Evolutionary conservation across 345 rosid species (phyloP).

Genomic region (Bruguiera parviflora): DNA sequence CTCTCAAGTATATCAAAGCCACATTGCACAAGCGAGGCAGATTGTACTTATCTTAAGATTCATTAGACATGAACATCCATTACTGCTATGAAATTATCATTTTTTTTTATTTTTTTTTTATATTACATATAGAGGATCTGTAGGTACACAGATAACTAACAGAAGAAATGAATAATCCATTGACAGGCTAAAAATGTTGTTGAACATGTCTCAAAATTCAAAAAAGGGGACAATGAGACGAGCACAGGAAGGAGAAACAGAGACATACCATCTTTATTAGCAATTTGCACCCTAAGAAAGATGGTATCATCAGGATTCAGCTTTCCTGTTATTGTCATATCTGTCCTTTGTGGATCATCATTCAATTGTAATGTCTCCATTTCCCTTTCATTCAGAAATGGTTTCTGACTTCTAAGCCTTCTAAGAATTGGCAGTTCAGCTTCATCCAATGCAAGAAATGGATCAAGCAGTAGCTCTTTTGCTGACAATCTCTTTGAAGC

Average conservation of each 20-base stretch:
- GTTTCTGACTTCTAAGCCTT: conserved; percentile 36
- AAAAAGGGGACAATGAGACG: too few relatives aligned
- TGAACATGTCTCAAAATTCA: too few relatives aligned
- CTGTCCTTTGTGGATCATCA: conserved; percentile 42
- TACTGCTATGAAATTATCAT: too few relatives aligned
- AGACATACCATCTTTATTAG: conserved; percentile 49
- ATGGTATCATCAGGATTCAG: conserved; percentile 63
- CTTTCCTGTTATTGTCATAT: conserved; percentile 68
- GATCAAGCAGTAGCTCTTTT: conserved; percentile 54
- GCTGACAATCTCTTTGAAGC: conserved; percentile 69
- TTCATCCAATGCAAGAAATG: conserved; percentile 55
- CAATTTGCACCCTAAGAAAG: conserved; percentile 55
- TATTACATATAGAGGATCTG: too few relatives aligned
- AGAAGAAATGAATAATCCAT: too few relatives aligned
- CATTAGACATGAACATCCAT: too few relatives aligned
- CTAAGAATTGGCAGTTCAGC: conserved; percentile 25
- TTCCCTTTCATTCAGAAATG: conserved; percentile 52
- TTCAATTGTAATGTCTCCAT: conserved; percentile 47
- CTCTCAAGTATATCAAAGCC: too few relatives aligned
- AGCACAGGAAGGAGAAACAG: neutral
- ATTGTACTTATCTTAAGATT: too few relatives aligned
- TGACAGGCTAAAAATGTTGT: too few relatives aligned
- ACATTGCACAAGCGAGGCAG: too few relatives aligned
- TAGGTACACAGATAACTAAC: too few relatives aligned
- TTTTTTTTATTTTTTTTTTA: too few relatives aligned